Evolutionary conservation across 192 early-diverging fungal genomes (phyloP).

Genomic region (Haplosporangium gracile): DNA sequence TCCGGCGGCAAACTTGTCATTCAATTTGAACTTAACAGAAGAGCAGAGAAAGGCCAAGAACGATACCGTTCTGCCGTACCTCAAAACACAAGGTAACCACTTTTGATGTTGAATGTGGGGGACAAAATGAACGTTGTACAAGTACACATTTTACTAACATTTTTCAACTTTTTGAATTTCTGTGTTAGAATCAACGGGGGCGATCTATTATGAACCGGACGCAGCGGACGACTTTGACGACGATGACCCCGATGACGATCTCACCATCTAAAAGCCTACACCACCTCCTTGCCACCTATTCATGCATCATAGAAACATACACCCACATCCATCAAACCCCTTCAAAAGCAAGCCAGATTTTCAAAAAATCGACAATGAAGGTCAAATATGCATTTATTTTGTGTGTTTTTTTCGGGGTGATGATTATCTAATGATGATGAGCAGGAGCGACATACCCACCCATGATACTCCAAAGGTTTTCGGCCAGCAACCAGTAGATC

Average conservation of each 20-base stretch:
- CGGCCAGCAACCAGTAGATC: constrained; percentile 41
- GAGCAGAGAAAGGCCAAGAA: constrained; percentile 83
- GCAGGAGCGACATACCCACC: constrained; percentile 43
- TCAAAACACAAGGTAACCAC: constrained; percentile 70
- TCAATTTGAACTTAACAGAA: constrained; percentile 88
- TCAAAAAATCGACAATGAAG: too few relatives aligned
- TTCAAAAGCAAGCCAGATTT: too few relatives aligned
- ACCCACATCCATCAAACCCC: too few relatives aligned
- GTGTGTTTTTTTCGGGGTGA: not conserved
- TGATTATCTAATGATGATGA: constrained; percentile 36
- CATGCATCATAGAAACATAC: too few relatives aligned
- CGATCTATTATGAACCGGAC: constrained; percentile 88
- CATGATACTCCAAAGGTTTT: constrained; percentile 46
- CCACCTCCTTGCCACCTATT: not conserved
- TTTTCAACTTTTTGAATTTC: not conserved
- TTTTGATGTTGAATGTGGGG: constrained; percentile 14
- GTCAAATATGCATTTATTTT: not conserved
- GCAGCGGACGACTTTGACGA: constrained; percentile 91
- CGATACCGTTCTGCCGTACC: constrained; percentile 83
- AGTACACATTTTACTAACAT: not conserved
- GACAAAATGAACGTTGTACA: not conserved
- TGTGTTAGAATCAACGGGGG: constrained; percentile 55
- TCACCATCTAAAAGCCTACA: constrained; percentile 74
- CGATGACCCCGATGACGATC: constrained; percentile 93
- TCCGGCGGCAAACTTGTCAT: constrained; percentile 84